Conservation (phyloP, 148 eudicot species). For the Camellia lanceoleosa region DNA sequence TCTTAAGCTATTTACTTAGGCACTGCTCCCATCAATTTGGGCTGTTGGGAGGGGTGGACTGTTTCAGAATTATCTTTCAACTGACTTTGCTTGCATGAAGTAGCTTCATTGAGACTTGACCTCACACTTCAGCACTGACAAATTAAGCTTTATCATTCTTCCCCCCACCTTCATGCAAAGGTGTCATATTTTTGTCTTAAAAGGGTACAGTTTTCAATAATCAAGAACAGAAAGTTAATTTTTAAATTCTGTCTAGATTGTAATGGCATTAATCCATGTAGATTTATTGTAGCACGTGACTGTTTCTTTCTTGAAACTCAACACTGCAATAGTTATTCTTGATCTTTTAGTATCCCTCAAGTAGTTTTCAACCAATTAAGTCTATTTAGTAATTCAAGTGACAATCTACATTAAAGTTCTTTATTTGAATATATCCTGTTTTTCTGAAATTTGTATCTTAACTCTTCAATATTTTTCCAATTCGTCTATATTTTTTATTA, state of each 20-base stretch:
- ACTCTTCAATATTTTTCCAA: neutral
- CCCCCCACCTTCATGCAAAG: no score
- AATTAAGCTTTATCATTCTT: neutral
- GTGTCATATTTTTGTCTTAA: no score
- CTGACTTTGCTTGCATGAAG: neutral
- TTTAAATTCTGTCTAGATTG: neutral
- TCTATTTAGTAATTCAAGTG: neutral
- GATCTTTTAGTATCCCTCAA: neutral
- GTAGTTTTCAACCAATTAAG: constrained; percentile 6
- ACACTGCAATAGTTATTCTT: neutral
- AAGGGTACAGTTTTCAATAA: neutral
- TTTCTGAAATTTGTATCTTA: neutral
- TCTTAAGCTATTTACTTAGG: neutral
- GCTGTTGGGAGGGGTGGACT: neutral
- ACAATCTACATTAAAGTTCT: neutral
- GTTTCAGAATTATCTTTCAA: neutral
- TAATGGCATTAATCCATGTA: neutral
- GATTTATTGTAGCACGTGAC: neutral
- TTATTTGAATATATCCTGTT: neutral
- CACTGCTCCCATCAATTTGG: neutral
- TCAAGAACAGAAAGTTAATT: neutral
- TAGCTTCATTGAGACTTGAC: neutral
- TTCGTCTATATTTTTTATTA: neutral
- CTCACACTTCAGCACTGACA: neutral
- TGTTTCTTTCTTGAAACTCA: neutral